phyloP scores from a whole-genome alignment of 306 rosid species.

The Astragalus glycyphyllos region DNA sequence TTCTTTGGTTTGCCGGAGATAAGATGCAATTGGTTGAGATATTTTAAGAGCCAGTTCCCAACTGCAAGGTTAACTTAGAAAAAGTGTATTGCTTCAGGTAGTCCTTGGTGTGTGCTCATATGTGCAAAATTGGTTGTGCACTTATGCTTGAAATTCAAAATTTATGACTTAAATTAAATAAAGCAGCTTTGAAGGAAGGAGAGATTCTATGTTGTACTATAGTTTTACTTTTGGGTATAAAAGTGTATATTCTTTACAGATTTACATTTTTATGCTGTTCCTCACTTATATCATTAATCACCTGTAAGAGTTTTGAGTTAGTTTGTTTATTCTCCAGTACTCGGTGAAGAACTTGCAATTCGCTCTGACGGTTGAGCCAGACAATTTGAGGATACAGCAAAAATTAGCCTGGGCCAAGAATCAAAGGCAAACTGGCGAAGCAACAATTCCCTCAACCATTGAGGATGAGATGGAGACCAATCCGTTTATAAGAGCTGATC shows the following conservation, averaged over 20 bases:
- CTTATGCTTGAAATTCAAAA: slow-evolving; percentile 9
- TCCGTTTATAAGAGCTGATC: slow-evolving; percentile 83
- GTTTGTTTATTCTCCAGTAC: slow-evolving; percentile 36
- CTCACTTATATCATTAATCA: neutral
- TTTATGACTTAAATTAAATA: slow-evolving; percentile 10
- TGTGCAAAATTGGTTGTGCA: slow-evolving; percentile 5
- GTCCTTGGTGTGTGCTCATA: slow-evolving; percentile 4
- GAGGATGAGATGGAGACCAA: slow-evolving; percentile 80
- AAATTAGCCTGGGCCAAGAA: slow-evolving; percentile 81
- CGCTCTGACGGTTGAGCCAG: slow-evolving; percentile 44
- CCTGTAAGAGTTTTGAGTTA: slow-evolving; percentile 16
- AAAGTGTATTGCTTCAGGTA: slow-evolving; percentile 14
- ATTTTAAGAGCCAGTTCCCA: slow-evolving; percentile 18
- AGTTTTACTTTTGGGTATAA: neutral
- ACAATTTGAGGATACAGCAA: slow-evolving; percentile 48
- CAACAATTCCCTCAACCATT: slow-evolving; percentile 81
- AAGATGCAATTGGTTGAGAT: slow-evolving; percentile 20
- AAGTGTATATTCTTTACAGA: slow-evolving; percentile 2
- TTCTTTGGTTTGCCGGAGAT: slow-evolving; percentile 17
- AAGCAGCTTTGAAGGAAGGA: slow-evolving; percentile 8
- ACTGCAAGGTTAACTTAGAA: slow-evolving; percentile 25
- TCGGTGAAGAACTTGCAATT: slow-evolving; percentile 41
- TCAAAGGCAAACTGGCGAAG: slow-evolving; percentile 66
- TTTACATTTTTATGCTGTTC: neutral
- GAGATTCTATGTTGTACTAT: neutral